A percentile compares a stretch with the other conserved stretches of the same genome.
Conservation (phyloP, 805 yeast species). For the Yamadazyma akitaensis region DNA sequence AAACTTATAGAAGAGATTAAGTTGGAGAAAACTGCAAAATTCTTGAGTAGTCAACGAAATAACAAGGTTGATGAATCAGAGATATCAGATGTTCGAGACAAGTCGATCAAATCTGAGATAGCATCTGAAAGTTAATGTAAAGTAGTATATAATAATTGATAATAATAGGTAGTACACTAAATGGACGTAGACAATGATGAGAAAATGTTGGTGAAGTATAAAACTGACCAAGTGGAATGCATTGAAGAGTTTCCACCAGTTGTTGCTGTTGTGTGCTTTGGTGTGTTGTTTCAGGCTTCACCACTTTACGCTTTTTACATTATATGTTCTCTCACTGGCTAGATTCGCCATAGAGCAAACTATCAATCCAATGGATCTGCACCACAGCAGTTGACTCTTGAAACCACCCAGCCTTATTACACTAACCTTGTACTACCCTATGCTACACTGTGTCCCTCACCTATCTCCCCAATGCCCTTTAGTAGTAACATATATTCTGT, state of each 20-base stretch:
- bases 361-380: too few species aligned
- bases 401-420: background rate
- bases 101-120: background rate
- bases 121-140: background rate
- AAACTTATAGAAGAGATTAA: constrained; percentile 33
- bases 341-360: background rate
- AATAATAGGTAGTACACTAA: background rate
- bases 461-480: background rate
- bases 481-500: too few species aligned
- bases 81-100: constrained; percentile 18
- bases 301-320: background rate
- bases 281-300: too few species aligned
- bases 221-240: too few species aligned
- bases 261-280: too few species aligned
- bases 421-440: background rate
- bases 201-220: too few species aligned
- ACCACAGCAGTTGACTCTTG: background rate
- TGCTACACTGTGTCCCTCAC: too few species aligned
- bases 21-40: constrained; percentile 23
- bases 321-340: background rate
- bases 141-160: background rate
- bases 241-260: too few species aligned
- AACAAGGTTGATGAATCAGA: constrained; percentile 23
- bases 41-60: constrained; percentile 1
- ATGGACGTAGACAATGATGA: too few species aligned